Evolutionary conservation across 495 filamentous ascomycete genomes (phyloP).

Genomic region (Penicillium lividum): DNA sequence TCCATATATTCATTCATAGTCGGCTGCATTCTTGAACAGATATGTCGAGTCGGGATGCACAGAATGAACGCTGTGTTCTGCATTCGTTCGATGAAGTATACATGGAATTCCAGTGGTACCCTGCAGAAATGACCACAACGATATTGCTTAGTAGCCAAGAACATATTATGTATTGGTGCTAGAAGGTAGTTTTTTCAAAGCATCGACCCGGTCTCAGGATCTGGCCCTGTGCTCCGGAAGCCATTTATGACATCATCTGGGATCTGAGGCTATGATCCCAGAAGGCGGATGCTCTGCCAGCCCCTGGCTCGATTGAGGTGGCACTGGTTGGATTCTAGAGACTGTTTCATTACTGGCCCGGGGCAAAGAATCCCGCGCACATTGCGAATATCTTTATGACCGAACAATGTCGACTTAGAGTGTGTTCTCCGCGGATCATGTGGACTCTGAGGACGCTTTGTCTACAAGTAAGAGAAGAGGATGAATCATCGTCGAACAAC

Average conservation of each 20-base stretch:
- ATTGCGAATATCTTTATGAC: background rate
- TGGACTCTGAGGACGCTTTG: too few species aligned
- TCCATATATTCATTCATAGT: background rate
- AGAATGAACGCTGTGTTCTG: background rate
- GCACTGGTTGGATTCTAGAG: background rate
- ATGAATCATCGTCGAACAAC: too few species aligned
- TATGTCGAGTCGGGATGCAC: background rate
- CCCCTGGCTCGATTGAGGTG: background rate
- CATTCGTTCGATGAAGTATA: background rate
- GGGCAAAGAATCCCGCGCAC: too few species aligned
- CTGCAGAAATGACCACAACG: background rate
- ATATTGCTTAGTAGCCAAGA: background rate
- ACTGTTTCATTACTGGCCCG: too few species aligned
- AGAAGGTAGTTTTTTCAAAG: background rate
- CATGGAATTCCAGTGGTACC: background rate
- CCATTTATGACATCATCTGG: background rate
- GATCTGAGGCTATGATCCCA: background rate
- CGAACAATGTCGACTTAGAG: background rate
- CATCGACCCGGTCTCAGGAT: background rate
- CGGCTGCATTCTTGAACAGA: background rate
- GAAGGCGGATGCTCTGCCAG: background rate
- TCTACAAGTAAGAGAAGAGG: too few species aligned
- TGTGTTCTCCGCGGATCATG: too few species aligned
- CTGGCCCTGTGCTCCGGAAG: background rate
- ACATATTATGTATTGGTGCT: background rate